Percentiles rank a stretch among this genome's conserved stretches.
These are phyloP conservation scores for Sporothrix inflata DNA, from an alignment of 2,329 filamentous ascomycete species.

Conservation along the genomic window DNA sequence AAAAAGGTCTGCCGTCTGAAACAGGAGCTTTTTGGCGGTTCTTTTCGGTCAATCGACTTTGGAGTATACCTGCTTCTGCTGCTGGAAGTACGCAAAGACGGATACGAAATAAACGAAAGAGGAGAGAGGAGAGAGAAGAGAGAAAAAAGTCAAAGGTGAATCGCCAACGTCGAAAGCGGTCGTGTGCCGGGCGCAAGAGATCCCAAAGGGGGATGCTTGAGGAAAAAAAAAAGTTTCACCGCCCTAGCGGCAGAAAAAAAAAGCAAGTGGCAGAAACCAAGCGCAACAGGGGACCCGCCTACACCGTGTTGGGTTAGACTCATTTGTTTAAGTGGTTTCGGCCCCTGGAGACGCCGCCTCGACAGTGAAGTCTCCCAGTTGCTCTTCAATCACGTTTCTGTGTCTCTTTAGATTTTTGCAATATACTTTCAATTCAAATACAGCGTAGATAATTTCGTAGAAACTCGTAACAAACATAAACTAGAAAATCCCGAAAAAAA, in stretches of 20 bases:
- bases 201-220: neutral
- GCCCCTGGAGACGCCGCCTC: neutral
- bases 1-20: neutral
- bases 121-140: neutral
- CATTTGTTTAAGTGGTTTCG: neutral
- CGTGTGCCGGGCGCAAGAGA: neutral
- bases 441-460: neutral
- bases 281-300: neutral
- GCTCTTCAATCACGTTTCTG: neutral
- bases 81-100: no score
- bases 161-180: neutral
- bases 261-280: neutral
- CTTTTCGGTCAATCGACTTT: neutral
- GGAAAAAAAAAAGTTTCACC: slow-evolving; percentile 24
- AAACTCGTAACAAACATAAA: neutral
- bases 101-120: neutral
- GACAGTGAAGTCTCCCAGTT: no score
- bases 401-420: neutral
- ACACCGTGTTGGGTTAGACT: neutral
- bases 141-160: neutral
- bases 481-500: neutral
- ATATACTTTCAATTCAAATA: neutral
- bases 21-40: neutral
- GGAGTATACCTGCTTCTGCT: neutral
- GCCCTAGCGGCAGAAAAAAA: slow-evolving; percentile 15